Conservation (phyloP, 352 stramenopile genomes). For the Phytophthora pluvialis region DNA sequence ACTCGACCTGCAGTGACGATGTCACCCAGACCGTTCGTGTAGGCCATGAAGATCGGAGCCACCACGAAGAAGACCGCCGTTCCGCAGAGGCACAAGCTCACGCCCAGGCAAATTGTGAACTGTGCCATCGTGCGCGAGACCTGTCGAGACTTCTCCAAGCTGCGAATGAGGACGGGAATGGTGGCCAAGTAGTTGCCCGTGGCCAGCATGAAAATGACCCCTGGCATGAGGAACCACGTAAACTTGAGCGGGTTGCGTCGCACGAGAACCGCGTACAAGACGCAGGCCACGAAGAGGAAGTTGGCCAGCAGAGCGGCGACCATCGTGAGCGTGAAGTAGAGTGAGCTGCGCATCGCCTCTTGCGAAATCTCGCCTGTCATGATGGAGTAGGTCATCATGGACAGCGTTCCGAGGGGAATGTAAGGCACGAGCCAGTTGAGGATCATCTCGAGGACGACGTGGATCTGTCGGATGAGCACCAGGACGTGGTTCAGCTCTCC, state of each 20-base stretch:
- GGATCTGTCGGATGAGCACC: constrained; percentile 61
- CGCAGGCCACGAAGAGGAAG: constrained; percentile 62
- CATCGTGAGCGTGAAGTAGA: constrained; percentile 54
- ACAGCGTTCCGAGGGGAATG: constrained; percentile 55
- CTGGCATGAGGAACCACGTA: constrained; percentile 57
- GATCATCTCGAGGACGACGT: constrained; percentile 70
- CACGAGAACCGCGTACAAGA: constrained; percentile 62
- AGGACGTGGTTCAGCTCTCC: constrained; percentile 58
- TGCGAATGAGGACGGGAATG: constrained; percentile 67
- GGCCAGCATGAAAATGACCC: constrained; percentile 63
- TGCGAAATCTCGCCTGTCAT: constrained; percentile 51
- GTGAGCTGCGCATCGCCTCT: constrained; percentile 37
- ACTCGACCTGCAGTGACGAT: constrained; percentile 49
- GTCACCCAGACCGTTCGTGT: constrained; percentile 51
- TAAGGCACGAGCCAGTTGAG: constrained; percentile 71
- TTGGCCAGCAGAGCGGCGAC: constrained; percentile 46
- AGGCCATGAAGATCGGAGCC: constrained; percentile 66
- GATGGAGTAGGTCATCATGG: constrained; percentile 60
- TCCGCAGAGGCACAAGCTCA: constrained; percentile 58
- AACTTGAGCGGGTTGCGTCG: constrained; percentile 71
- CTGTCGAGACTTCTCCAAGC: constrained; percentile 64
- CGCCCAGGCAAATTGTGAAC: constrained; percentile 60
- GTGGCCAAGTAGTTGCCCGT: constrained; percentile 54
- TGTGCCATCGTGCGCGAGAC: constrained; percentile 71
- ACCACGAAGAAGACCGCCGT: constrained; percentile 61